phyloP scores from a whole-genome alignment of 2,329 filamentous ascomycete species.

The Chaetomiaceae sp. region DNA sequence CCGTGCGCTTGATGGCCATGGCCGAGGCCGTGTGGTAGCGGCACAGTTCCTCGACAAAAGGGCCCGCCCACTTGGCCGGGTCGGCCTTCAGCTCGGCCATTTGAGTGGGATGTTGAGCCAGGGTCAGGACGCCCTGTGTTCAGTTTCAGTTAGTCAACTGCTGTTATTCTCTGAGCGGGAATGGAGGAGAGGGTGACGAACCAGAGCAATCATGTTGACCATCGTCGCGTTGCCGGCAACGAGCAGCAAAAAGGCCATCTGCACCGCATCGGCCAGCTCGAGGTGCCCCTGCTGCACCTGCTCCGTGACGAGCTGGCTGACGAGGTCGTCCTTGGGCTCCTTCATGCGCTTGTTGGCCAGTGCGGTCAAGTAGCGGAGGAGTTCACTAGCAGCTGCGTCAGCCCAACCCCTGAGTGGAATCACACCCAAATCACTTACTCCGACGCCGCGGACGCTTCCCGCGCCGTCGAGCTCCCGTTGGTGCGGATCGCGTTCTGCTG shows the following conservation, averaged over 20 bases:
- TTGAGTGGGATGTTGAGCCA: slow-evolving; percentile 41
- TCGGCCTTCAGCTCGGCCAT: slow-evolving; percentile 38
- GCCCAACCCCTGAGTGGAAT: no score
- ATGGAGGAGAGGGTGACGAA: slow-evolving; percentile 20
- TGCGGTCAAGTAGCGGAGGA: slow-evolving; percentile 41
- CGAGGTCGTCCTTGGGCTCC: slow-evolving; percentile 42
- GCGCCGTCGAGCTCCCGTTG: slow-evolving; percentile 44
- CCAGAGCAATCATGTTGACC: slow-evolving; percentile 47
- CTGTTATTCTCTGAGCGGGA: background rate
- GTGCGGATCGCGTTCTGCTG: slow-evolving; percentile 43
- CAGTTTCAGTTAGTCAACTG: background rate
- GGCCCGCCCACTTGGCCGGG: slow-evolving; percentile 29
- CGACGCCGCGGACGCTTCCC: slow-evolving; percentile 43
- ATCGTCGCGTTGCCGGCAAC: slow-evolving; percentile 50
- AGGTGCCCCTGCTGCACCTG: slow-evolving; percentile 39
- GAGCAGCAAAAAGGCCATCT: slow-evolving; percentile 47
- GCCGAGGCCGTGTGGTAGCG: slow-evolving; percentile 45
- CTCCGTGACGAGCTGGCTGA: slow-evolving; percentile 41
- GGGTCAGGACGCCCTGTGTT: slow-evolving; percentile 42
- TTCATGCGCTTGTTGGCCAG: slow-evolving; percentile 39
- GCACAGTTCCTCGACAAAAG: slow-evolving; percentile 46
- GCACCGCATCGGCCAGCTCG: slow-evolving; percentile 39
- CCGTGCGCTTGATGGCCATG: slow-evolving; percentile 44
- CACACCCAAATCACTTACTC: slow-evolving; percentile 27
- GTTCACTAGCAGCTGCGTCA: slow-evolving; percentile 28